Evolutionary conservation across 129 eudicot species (phyloP), one percentile per base, ranked within the genome.

Genomic region (Glebionis coronaria): DNA sequence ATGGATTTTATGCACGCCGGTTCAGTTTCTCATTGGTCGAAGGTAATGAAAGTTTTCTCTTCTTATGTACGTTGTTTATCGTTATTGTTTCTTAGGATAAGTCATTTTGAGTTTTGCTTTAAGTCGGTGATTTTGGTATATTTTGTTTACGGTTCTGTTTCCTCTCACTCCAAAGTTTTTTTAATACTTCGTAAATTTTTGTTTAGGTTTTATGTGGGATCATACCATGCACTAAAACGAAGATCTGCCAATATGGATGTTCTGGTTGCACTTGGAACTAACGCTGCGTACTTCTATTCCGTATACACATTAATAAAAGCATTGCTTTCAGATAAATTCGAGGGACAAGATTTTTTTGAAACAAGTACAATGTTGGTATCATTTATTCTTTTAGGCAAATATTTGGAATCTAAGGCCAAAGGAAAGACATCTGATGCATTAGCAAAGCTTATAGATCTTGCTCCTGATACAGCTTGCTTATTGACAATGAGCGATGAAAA

Each of bases 361-460:
- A 94, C 99, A 8, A 94, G 99, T 83, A 83, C 99, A 31, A 94
- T 94, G 99, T 76, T 94, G 82, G 83, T 94, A 74, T 90, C 99
- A 12, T 94, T 94, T 78, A 94, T 94, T 54, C 95, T 94, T 64
- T 68, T 94, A 23, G 99, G 99, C 10, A 94, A 94, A 66, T 94
- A 90, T 73, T 72, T 94, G 73, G 99, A 94, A 78, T 87, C 89
- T 31, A 76, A 68, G 77, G 99, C 99, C 12, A 94, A 87, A 79
- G 99, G 99, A 55, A 90, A 83, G 81, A 94, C 99, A 50, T 94
- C 99, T 13, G 97, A 90, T 63, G 99, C 99, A 23, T 81, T 94
- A 74, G 87, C 97, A 60, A 94, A 94, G 82, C 78, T 94, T 85
- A 79, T 79, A 31, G 84, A 81, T 67, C 83, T 94, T 64, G 94